These are phyloP conservation scores for Sapria himalayana DNA, from an alignment of 345 rosid species.

Conservation along the genomic window DNA sequence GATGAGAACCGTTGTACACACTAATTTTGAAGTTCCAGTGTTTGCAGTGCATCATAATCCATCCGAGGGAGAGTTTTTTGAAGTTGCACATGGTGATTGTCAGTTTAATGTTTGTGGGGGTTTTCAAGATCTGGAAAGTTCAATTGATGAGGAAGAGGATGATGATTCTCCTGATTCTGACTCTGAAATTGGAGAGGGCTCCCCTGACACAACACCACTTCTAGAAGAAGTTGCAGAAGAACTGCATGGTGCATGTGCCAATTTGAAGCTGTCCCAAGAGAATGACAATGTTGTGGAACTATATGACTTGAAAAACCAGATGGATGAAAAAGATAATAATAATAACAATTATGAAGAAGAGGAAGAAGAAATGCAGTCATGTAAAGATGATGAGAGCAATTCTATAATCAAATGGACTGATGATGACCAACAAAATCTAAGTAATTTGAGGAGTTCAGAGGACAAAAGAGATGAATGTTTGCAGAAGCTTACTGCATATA, in stretches of 20 bases:
- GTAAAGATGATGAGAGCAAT: slow-evolving; percentile 54
- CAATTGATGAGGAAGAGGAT: too few species aligned
- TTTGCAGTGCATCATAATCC: too few species aligned
- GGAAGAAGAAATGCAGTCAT: slow-evolving; percentile 19
- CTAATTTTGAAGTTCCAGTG: too few species aligned
- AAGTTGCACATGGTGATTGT: too few species aligned
- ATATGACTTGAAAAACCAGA: slow-evolving; percentile 32
- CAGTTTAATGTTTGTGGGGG: too few species aligned
- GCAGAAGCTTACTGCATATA: slow-evolving; percentile 90
- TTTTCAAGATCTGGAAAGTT: too few species aligned
- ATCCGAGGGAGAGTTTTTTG: too few species aligned
- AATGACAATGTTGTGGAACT: slow-evolving; percentile 36
- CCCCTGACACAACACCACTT: too few species aligned
- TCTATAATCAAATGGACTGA: slow-evolving; percentile 87
- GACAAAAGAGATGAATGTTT: slow-evolving; percentile 81
- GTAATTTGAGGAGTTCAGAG: slow-evolving; percentile 82
- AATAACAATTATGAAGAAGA: slow-evolving; percentile 27
- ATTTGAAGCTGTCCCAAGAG: slow-evolving; percentile 17
- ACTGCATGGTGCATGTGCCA: too few species aligned
- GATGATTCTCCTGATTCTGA: too few species aligned
- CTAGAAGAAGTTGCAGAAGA: too few species aligned
- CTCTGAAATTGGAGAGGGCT: too few species aligned
- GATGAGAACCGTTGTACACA: slow-evolving; percentile 9
- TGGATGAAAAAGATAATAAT: slow-evolving; percentile 24
- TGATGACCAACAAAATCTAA: slow-evolving; percentile 75